Evolutionary conservation across 805 yeast species (phyloP), one percentile per base, ranked within the genome.

Genomic region (Saturnispora quitensis): DNA sequence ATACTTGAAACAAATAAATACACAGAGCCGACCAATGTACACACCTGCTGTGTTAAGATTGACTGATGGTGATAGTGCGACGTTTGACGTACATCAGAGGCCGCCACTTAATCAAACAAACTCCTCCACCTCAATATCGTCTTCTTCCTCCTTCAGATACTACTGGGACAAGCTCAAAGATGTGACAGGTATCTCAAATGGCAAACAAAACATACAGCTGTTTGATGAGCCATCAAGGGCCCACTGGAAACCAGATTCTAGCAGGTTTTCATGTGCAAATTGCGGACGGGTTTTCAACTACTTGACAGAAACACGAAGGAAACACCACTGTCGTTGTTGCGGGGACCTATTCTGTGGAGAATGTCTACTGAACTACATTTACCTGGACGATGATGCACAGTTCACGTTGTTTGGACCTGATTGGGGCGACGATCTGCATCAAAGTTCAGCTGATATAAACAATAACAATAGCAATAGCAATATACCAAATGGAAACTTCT

Each of bases 1-100:
- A 45, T 71, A 71, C 53, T 64, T 84, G 22, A 84, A 82, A 63
- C 96, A 89, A 61, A 81, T 89, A 51, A 81, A 81, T 53, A 85
- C 84, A 45, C 90, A 88, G 55, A 80, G 89, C 64, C 84, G 87
- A 61, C 97, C 97, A 9, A 71, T 90, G 71, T 90, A 89, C 61
- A 74, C 86, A 0, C 98, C 98, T 0, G 97, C 97, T 0, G 98
- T 90, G 10, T 72, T 90, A 49, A 76, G 87, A 58, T 73, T 53
- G 1, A 65, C 60, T 47, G 59, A 47, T 40, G 49, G 51, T 3
- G 43, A 43, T 31, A 27, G 22, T 8, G 35, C 45, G 2, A 50
- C 45, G 10, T 48, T 58, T 25, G 58, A 57, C 38, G 51, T 47
- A 18, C 44, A 52, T 24, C 55, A 55, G 24, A 43, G 52, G 22